A percentile compares a stretch with the other conserved stretches of the same genome.
Evolutionary conservation across 208 protist species (phyloP).

Genomic region (Tritrichomonas foetus): DNA sequence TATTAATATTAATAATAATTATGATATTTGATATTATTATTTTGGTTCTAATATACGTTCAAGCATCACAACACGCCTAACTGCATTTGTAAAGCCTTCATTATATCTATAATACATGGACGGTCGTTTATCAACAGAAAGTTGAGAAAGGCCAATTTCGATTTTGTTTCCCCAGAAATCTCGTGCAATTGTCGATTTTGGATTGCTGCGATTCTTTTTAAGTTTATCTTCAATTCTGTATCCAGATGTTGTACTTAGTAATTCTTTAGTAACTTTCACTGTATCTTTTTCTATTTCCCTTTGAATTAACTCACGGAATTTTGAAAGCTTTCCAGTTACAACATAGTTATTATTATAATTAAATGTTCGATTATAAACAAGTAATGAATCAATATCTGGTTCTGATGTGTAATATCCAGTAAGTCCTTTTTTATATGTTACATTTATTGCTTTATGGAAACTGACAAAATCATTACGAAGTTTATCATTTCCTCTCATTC

Average conservation of each 20-base stretch:
- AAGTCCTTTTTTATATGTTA: not conserved
- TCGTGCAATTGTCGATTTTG: not conserved
- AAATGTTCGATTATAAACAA: not conserved
- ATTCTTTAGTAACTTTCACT: not conserved
- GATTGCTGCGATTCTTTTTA: not conserved
- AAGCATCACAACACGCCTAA: not conserved
- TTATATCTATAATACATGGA: not conserved
- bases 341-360: too few relatives aligned
- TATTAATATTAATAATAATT: too few relatives aligned
- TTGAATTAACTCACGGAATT: not conserved
- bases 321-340: not conserved
- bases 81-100: slow-evolving; percentile 31
- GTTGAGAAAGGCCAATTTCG: not conserved
- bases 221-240: not conserved
- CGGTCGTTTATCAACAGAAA: not conserved
- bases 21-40: not conserved
- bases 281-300: not conserved
- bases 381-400: not conserved
- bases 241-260: not conserved
- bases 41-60: not conserved
- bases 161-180: slow-evolving; percentile 5
- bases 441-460: not conserved
- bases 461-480: not conserved
- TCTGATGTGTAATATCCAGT: not conserved
- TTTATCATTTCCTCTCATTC: not conserved